Base-by-base conservation (phyloP, 306 rosid genomes). In the Vicia sativa region DNA sequence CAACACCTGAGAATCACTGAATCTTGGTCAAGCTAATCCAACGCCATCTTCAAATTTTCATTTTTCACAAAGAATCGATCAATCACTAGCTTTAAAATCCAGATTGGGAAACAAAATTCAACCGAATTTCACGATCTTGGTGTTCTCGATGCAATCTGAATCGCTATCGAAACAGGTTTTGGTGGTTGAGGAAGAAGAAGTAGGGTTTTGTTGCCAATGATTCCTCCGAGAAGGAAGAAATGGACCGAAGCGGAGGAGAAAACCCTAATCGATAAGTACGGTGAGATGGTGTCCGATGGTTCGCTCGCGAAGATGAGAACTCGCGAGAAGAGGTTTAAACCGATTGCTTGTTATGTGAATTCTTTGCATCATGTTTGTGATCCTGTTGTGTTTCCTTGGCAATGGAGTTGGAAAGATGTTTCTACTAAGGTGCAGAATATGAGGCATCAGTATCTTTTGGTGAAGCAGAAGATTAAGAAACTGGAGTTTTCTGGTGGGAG, bases 181-280 rank as follows among this genome's bases (percentile, higher is more conserved):
- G 85, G 29, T 74, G 62, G 11, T 74, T 15, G 67, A 45, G 5
- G 78, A 66, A 12, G 78, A 18, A 34, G 75, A 25, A 5, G 18
- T 52, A 26, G 62, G 67, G 67, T 72, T 70, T 63, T 66, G 56
- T 34, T 45, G 62, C 15, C 44, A 48, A 87, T 93, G 90, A 79
- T 88, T 60, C 87, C 90, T 57, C 89, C 91, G 1, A 81, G 96
- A 74, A 81, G 98, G 78, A 93, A 93, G 90, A 93, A 93, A 78
- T 93, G 98, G 98, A 93, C 91, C 11, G 98, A 93, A 77, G 90
- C 89, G 11, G 97, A 93, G 73, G 98, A 93, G 81, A 88, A 85
- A 84, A 90, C 96, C 80, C 83, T 93, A 82, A 90, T 93, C 44
- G 88, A 83, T 74, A 90, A 85, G 67, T 93, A 93, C 54, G 91